phyloP scores from a whole-genome alignment of 208 protist species.

The Pavlovales sp. region DNA sequence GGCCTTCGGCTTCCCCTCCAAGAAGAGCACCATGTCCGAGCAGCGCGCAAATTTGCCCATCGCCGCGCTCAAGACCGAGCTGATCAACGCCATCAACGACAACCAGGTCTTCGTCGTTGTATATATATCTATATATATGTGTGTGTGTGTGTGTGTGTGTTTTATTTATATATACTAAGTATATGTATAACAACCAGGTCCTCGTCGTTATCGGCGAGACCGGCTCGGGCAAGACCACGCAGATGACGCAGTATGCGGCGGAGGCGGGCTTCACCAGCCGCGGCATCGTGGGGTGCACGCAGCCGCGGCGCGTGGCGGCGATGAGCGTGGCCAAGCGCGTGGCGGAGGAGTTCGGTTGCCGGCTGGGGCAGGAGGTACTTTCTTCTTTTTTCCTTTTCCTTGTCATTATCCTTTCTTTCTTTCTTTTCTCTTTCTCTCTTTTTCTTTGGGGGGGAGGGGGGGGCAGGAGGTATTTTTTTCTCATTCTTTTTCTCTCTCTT shows the following conservation, averaged over 20 bases:
- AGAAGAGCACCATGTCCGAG: slow-evolving; percentile 66
- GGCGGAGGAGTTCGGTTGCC: slow-evolving; percentile 91
- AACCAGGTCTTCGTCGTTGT: slow-evolving; percentile 71
- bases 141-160: neutral
- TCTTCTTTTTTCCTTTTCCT: too few species aligned
- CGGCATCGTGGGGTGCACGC: slow-evolving; percentile 78
- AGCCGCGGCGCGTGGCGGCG: slow-evolving; percentile 96
- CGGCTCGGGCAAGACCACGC: slow-evolving; percentile 94
- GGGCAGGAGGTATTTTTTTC: slow-evolving; percentile 7
- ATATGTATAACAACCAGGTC: slow-evolving; percentile 56
- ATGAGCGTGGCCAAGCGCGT: slow-evolving; percentile 96
- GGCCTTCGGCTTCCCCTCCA: slow-evolving; percentile 58
- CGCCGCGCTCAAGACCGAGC: slow-evolving; percentile 78
- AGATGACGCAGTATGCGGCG: slow-evolving; percentile 76
- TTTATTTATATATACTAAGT: neutral
- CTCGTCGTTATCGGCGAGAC: slow-evolving; percentile 93
- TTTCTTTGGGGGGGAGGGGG: too few species aligned
- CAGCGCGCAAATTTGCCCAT: slow-evolving; percentile 85
- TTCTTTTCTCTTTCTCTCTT: too few species aligned
- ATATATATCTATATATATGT: neutral
- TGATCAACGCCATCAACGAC: slow-evolving; percentile 74
- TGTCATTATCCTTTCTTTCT: too few species aligned
- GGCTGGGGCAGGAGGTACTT: slow-evolving; percentile 84
- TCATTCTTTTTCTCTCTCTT: neutral
- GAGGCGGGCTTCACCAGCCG: slow-evolving; percentile 60